Base-by-base conservation (phyloP, 2,329 filamentous ascomycete genomes). In the Talaromyces marneffei region DNA sequence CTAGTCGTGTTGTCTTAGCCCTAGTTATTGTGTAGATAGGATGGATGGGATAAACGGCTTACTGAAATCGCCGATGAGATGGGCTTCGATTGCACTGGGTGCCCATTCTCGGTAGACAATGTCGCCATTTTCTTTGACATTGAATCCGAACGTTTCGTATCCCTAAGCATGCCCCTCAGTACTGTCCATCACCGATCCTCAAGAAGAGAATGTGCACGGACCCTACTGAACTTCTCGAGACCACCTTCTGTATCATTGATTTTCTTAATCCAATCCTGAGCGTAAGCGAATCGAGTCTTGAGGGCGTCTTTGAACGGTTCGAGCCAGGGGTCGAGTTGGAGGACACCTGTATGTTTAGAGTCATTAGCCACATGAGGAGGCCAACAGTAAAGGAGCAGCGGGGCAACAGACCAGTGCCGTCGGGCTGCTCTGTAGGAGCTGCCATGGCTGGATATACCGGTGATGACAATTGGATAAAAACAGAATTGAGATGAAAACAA, bases 101-200 rank as follows among this genome's bases (percentile, higher is more conserved):
- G 94, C 94, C 94, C 94, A 99, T 83, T 99, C 94, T 68, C 91
- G 85, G 77, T 99, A 99, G 62, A 83, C 81, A 66, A 99, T 91
- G 74, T 92, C 92, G 74, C 91, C 91, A 70, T 96, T 87, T 59
- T 85, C 80, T 71, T 88, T 83, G 63, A 94, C 87, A 67, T 90
- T 91, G 76, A 99, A 85, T 60, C 94, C 94, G 71, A 90, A 96
- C 65, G 83, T 87, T 71, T 97, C 91, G 65, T 86, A 89, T 48
- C 94, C 93, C 91, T 95, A 55, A 18, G 16, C 14, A 39, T 20
- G 7, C 14, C n/a, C 10, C 18, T 55, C 23, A 40, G 20, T 55
- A 33, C 33, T 14, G n/a, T 5, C 2, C 12, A 20, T 16, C 18
- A 14, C 10, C 29, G 9, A 9, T 20, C 3, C 2, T 29, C 14